Evolutionary conservation across 2,329 filamentous ascomycete species (phyloP), one percentile per base, ranked within the genome.

Genomic region (Xylariaceae sp.): DNA sequence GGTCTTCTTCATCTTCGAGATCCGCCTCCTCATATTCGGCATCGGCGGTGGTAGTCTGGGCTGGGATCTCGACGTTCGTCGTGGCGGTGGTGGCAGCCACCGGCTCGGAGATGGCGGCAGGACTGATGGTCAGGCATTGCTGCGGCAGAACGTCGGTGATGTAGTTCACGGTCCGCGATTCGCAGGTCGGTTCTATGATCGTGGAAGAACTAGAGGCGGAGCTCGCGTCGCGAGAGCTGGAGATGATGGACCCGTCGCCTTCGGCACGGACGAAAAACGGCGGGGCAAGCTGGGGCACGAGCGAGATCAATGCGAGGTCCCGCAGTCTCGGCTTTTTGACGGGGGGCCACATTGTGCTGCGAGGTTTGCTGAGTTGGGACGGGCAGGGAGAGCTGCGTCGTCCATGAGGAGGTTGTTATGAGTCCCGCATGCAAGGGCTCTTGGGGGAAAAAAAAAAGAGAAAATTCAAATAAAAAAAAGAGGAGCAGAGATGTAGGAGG

Each of bases 91-190:
- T 66, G 51, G 23, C 4, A 30, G 23, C 23, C 23, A 30, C 23
- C 23, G 65, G 62, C 42, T 69, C 53, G 9, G 70, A 57, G 2
- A 68, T 65, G 11, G 70, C 39, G 34, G 59, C 61, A 57, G 78
- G 86, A 47, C 80, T 79, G n/a, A 83, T 85, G 53, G 82, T 84
- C 18, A 90, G 77, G 70, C 89, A 93, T 76, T 89, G 88, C 71
- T 90, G 88, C 9, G 88, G 88, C 45, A 92, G 76, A 1, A 83
- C 85, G 67, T 92, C 88, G 9, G 88, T 92, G 63, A 93, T 90
- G 74, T 92, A 91, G 74, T 93, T 92, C 70, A 90, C 85, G 1
- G 87, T 90, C 66, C 83, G 82, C 56, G 76, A 80, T 66, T 82
- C 80, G 74, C 83, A 86, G 44, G 73, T 72, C 7, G 74, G 71